Evolutionary conservation across 306 rosid genomes (phyloP).

Genomic region (Prunus dulcis): DNA sequence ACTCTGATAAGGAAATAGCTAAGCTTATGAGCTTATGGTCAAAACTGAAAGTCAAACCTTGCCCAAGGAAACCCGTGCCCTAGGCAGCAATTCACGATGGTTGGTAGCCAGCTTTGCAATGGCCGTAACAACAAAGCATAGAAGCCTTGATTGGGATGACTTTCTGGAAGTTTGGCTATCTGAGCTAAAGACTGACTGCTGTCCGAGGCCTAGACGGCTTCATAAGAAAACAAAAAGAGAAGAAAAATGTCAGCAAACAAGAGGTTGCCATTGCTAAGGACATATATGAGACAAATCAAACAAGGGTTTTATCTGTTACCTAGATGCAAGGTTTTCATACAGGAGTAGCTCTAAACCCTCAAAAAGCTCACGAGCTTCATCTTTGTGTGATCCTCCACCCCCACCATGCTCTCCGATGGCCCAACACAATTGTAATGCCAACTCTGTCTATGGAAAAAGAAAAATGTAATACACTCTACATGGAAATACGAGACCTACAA

Average conservation of each 20-base stretch:
- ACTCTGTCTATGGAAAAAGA: slow-evolving; percentile 61
- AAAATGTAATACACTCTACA: slow-evolving; percentile 20
- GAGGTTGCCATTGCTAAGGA: background rate
- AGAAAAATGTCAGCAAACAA: slow-evolving; percentile 23
- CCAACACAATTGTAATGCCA: slow-evolving; percentile 95
- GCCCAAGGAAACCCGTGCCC: slow-evolving; percentile 92
- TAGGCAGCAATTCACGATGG: slow-evolving; percentile 83
- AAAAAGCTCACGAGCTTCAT: slow-evolving; percentile 96
- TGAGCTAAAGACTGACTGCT: slow-evolving; percentile 49
- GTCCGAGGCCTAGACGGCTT: slow-evolving; percentile 81
- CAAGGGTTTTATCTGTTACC: slow-evolving; percentile 35
- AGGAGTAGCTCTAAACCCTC: slow-evolving; percentile 92
- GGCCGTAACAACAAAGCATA: slow-evolving; percentile 90
- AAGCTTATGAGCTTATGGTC: background rate
- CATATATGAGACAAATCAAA: background rate
- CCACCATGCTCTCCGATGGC: slow-evolving; percentile 99
- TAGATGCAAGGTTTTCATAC: slow-evolving; percentile 89
- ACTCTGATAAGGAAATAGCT: background rate
- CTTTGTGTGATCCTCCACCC: slow-evolving; percentile 89
- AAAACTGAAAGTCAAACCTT: slow-evolving; percentile 50
- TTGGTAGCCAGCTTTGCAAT: slow-evolving; percentile 93
- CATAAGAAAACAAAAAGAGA: slow-evolving; percentile 18
- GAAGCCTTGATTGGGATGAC: slow-evolving; percentile 88
- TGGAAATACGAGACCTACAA: slow-evolving; percentile 10
- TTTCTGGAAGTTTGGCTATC: slow-evolving; percentile 53